Evolutionary conservation across 495 filamentous ascomycete genomes (phyloP), one percentile per base, ranked within the genome.

Genomic region (Annulohypoxylon bovei): DNA sequence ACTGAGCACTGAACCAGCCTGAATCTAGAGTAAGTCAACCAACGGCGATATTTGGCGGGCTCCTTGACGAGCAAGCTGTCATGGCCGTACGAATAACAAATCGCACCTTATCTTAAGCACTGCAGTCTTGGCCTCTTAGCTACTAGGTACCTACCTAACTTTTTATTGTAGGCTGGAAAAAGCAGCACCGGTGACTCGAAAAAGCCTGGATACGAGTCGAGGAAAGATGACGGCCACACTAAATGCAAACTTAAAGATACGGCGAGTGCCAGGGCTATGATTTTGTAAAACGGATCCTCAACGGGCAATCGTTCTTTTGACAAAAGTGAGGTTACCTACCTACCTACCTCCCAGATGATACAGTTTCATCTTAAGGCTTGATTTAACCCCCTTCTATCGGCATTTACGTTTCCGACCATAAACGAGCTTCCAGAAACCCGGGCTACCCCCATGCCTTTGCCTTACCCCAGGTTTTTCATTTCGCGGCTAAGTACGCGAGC

Each of bases 401-500:
- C 58, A 71, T 28, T 62, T 71, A 55, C 40, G 25, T 37, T 62
- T 49, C 20, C n/a, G 23, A 40, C 8, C 39, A 7, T 28, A 40
- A 49, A 53, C 18, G 32, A 25, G 40, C 56, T n/a, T 70, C 69
- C 63, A 66, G 46, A 32, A 71, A 57, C 63, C 69, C 35, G 63
- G 63, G 54, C 63, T 57, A 71, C 58, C 59, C 52, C 12, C 58
- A 61, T 16, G n/a, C 23, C 40, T 56, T 27, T 53, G 42, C 57
- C n/a, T 6, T 56, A 67, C 62, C 62, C 56, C 68, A 67, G 68
- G 57, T 66, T 71, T 71, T 62, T 62, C 56, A 58, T 58, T 44
- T 71, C 68, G 56, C 68, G 68, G 68, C 68, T 71, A 71, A 71
- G 68, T 71, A 61, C 18, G 62, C n/a, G 33, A 42, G 27, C 47